phyloP scores from a whole-genome alignment of 2,329 filamentous ascomycete species.

The Helicocarpus griseus region DNA sequence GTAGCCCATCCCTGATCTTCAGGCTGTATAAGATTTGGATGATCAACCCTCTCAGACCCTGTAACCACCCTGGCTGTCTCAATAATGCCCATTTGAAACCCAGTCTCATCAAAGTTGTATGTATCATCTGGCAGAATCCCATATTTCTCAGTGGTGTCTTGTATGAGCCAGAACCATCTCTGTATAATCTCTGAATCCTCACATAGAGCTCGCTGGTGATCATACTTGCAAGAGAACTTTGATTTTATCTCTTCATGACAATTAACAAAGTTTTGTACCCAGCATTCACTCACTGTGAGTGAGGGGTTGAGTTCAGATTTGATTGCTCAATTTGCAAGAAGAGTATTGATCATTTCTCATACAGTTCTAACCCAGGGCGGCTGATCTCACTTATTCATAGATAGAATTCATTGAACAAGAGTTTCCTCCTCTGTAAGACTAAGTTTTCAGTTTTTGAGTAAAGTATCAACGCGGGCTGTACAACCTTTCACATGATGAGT shows the following conservation, averaged over 20 bases:
- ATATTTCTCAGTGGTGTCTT: background rate
- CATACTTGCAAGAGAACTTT: too few species aligned
- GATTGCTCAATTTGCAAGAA: background rate
- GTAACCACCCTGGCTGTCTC: too few species aligned
- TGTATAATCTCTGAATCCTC: background rate
- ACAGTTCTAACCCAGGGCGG: background rate
- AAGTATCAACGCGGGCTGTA: background rate
- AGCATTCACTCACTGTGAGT: background rate
- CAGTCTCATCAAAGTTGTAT: background rate
- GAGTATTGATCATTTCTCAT: background rate
- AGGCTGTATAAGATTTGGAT: too few species aligned
- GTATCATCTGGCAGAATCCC: background rate
- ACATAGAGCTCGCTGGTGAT: too few species aligned
- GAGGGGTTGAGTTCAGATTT: background rate
- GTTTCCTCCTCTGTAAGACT: too few species aligned
- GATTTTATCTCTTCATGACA: background rate
- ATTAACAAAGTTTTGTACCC: background rate
- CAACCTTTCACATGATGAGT: too few species aligned
- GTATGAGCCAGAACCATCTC: background rate
- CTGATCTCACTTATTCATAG: background rate
- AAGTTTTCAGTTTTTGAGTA: background rate
- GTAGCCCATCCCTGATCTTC: too few species aligned
- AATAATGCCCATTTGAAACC: too few species aligned
- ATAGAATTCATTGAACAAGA: background rate
- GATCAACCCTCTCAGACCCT: too few species aligned